A percentile compares a stretch with the other conserved stretches of the same genome.
Evolutionary conservation across 2,329 filamentous ascomycete species (phyloP).

Genomic region (Ceratocystis colombiana): DNA sequence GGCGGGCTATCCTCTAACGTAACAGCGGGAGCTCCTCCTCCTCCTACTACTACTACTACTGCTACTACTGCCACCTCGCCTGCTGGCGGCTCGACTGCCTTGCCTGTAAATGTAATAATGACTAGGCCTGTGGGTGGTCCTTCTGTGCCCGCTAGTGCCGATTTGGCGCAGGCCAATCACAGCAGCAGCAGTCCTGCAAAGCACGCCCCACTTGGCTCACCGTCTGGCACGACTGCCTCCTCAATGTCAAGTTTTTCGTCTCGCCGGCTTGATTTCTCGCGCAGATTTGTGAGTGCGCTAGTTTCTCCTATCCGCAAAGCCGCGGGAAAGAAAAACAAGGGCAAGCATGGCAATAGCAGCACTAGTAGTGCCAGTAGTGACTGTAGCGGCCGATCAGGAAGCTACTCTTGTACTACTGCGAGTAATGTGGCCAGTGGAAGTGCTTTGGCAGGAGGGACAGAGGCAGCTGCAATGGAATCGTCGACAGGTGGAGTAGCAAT

Average conservation of each 20-base stretch:
- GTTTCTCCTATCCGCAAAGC: constrained; percentile 17
- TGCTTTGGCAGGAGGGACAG: neutral
- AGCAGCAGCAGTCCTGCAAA: neutral
- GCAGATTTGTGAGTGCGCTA: constrained; percentile 17
- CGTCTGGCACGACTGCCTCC: neutral
- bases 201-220: neutral
- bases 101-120: neutral
- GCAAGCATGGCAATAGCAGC: neutral
- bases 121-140: neutral
- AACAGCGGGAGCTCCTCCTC: neutral
- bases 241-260: neutral
- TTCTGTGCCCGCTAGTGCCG: neutral
- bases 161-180: no score
- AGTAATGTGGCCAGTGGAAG: neutral
- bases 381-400: neutral
- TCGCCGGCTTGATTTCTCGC: constrained; percentile 16
- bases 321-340: neutral
- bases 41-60: neutral
- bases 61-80: neutral
- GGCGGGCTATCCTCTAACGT: no score
- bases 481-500: neutral
- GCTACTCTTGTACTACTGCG: neutral
- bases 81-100: neutral
- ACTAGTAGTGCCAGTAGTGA: neutral
- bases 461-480: neutral